Base-by-base conservation (phyloP, 495 filamentous ascomycete genomes). In the Lindgomyces ingoldianus region DNA sequence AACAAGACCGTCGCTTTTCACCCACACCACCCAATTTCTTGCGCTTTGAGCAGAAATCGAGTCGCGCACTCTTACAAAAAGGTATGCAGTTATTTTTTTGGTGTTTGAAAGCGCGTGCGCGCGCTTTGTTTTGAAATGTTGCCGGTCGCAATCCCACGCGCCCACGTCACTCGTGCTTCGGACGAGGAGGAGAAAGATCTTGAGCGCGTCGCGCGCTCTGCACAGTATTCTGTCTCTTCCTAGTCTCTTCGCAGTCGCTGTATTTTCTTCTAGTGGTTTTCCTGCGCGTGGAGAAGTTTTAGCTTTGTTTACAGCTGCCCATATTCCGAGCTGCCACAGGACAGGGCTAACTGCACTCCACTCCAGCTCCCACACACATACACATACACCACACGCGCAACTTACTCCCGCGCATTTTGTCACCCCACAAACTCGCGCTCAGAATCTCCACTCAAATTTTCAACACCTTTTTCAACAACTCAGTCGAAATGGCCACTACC, bases 401-500 rank as follows among this genome's bases (percentile, higher is more conserved):
- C 39, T 21, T 18, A 3, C 21, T 26, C 36, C 11, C 25, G 14
- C 24, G 44, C 45, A 60, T 27, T 25, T 42, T 22, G 24, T 25
- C 16, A 9, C 25, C 4, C 41, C 19, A 53, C 27, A 16, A 42
- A 8, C 49, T 39, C 9, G 48, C 45, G 24, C 22, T 36, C 25
- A 22, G 22, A 25, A 18, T 14, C 19, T 50, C 25, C 11, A 46
- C 42, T 33, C n/a, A n/a, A n/a, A 47, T 39, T 36, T 4, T 36
- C 19, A 44, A 46, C 39, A 16, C 44, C 22, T 16, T 19, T 2
- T 10, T 22, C 29, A 39, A 54, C 55, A n/a, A n/a, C 6, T 16
- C 45, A 42, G 2, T 11, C 33, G 36, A 33, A 26, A 57, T 56
- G 57, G 62, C 69, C 12, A 51, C 63, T 18, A 74, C 72, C 10